phyloP scores from a whole-genome alignment of 73 alveolate genomes.

The Loxodes magnus region DNA sequence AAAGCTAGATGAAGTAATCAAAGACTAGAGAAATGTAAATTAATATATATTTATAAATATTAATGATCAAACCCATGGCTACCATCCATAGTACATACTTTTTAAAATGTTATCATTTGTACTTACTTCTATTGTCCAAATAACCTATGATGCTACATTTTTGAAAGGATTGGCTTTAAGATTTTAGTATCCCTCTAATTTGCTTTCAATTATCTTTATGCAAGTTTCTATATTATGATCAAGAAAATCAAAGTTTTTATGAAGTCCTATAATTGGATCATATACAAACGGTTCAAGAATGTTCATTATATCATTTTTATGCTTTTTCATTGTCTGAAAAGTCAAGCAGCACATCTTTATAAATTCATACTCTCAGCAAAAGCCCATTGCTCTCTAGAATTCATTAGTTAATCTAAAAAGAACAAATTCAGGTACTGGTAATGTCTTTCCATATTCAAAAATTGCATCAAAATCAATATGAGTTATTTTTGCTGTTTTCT shows the following conservation, averaged over 20 bases:
- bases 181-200: constrained; percentile 47
- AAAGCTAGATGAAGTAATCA: too few relatives aligned
- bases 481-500: constrained; percentile 62
- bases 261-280: constrained; percentile 58
- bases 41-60: too few relatives aligned
- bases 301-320: constrained; percentile 43
- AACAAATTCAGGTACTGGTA: constrained; percentile 91
- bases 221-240: constrained; percentile 2
- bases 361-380: constrained; percentile 74
- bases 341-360: constrained; percentile 51
- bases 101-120: constrained; percentile 52
- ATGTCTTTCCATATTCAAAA: constrained; percentile 77
- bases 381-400: constrained; percentile 80
- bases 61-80: too few relatives aligned
- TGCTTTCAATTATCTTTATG: constrained; percentile 29
- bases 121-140: constrained; percentile 34
- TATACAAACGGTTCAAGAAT: constrained; percentile 53
- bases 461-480: constrained; percentile 94
- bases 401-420: constrained; percentile 87
- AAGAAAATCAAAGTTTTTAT: constrained; percentile 21
- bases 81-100: constrained; percentile 80
- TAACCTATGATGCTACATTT: constrained; percentile 44
- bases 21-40: too few relatives aligned
- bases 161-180: constrained; percentile 33
- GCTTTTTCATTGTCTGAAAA: constrained; percentile 46